Base-by-base conservation (phyloP, 2,329 filamentous ascomycete species). In the Pleurostoma richardsiae region DNA sequence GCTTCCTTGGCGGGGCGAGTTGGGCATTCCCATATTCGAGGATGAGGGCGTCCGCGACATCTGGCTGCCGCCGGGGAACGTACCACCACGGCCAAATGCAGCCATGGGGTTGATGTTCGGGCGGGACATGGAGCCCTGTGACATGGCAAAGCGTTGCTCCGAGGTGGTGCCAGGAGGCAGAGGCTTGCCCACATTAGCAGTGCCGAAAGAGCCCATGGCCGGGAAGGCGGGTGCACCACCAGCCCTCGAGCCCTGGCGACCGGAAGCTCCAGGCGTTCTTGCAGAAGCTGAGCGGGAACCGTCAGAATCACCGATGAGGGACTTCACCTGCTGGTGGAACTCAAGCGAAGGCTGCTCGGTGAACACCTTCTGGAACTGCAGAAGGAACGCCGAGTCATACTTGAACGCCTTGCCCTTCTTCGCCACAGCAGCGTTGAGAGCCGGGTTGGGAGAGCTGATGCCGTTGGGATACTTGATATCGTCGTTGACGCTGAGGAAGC, bases 291-390 rank as follows among this genome's bases (percentile, higher is more conserved):
- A 73, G 69, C 88, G 70, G 43, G 74, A 69, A 49, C 80, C 78
- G 48, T 86, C 83, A 36, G 75, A 74, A 54, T 96, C 91, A 48
- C 92, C 92, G 55, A 99, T 84, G 67, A 73, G 86, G 77, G 70
- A 87, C 85, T 79, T 92, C 78, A 99, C 84, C 61, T 94, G 91
- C 54, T 85, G 78, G 62, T 95, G 88, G 82, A 96, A 99, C 62
- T 97, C 92, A 40, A 91, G 69, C 1, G 90, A 95, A 10, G 94
- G 94, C 71, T 96, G 95, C 74, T 99, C 94, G 52, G 90, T 95
- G 72, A 96, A 99, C 26, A 96, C 90, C 58, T 82, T 82, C 71
- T 96, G 89, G 77, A 99, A 99, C 64, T 99, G 94, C 30, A 99
- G 77, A 70, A 99, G 74, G 76, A 99, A 99, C 58, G 86, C 85